Evolutionary conservation across 1,284 basidiomycete species (phyloP).

Genomic region (Trametes sp.): DNA sequence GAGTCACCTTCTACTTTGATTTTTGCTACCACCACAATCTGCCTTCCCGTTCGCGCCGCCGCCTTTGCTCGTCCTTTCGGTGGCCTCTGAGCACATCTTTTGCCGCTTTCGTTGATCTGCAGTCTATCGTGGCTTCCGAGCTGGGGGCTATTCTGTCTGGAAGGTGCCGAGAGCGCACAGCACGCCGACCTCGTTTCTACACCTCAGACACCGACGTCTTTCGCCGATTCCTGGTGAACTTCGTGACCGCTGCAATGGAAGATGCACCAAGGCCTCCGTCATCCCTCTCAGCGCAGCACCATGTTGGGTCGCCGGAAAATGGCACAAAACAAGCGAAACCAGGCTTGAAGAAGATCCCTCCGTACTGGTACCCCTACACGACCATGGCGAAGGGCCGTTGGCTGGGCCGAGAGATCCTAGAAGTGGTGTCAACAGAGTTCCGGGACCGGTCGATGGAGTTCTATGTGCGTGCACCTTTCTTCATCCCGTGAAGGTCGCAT

Average conservation of each 20-base stretch:
- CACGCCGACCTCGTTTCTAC: constrained; percentile 26
- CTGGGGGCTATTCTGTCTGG: constrained; percentile 24
- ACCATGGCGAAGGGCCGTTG: constrained; percentile 94
- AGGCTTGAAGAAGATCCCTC: constrained; percentile 74
- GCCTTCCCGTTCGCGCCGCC: too few species aligned
- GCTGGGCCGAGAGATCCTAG: constrained; percentile 85
- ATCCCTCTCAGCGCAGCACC: too few species aligned
- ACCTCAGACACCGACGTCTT: constrained; percentile 33
- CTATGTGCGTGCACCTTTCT: constrained; percentile 70
- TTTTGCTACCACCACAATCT: too few species aligned
- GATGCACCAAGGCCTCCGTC: not conserved
- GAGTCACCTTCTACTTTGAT: too few species aligned
- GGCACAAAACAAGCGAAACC: constrained; percentile 1
- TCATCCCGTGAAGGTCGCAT: constrained; percentile 2
- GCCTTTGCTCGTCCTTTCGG: too few species aligned
- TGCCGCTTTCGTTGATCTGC: not conserved
- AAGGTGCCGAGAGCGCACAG: constrained; percentile 28
- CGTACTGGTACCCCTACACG: constrained; percentile 86
- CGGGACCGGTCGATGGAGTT: constrained; percentile 91
- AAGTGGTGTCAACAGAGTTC: constrained; percentile 90
- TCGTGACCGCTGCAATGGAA: constrained; percentile 31
- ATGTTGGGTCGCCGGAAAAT: not conserved
- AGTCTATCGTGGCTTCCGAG: constrained; percentile 16
- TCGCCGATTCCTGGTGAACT: constrained; percentile 29
- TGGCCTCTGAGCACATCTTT: too few species aligned